Conservation (phyloP, 176 grass and related monocot genomes). For the Triticum monococcum region DNA sequence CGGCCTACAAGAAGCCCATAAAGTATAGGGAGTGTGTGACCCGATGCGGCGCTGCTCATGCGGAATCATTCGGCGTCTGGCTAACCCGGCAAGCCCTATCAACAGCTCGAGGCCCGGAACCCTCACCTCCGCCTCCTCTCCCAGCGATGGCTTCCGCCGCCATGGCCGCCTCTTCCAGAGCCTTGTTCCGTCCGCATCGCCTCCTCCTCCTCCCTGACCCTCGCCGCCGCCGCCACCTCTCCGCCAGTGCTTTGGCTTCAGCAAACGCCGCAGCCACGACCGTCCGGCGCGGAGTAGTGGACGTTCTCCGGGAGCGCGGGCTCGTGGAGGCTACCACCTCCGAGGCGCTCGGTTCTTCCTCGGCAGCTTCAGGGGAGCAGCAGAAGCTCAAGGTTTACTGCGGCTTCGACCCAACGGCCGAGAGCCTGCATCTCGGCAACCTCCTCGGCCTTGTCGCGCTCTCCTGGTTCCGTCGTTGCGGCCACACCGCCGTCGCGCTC, state of each 20-base stretch:
- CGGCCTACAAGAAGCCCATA: neutral
- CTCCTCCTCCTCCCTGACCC: conserved; percentile 24
- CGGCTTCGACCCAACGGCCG: conserved; percentile 85
- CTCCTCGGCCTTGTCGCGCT: conserved; percentile 80
- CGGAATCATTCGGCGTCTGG: neutral
- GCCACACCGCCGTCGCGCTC: conserved; percentile 72
- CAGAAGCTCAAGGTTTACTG: conserved; percentile 67
- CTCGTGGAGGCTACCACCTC: conserved; percentile 79
- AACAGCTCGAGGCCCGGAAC: conserved; percentile 5
- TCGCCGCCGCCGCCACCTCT: conserved; percentile 19
- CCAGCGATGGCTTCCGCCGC: conserved; percentile 44
- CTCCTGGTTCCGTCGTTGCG: conserved; percentile 93
- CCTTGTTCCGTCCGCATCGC: conserved; percentile 44
- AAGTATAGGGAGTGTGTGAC: neutral
- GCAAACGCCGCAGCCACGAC: neutral
- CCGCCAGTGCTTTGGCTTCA: neutral
- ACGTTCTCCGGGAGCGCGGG: conserved; percentile 80
- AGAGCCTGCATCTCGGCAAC: conserved; percentile 92
- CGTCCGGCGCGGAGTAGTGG: conserved; percentile 48
- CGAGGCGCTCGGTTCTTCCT: conserved; percentile 41
- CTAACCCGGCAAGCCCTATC: conserved; percentile 21
- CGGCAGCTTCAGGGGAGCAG: conserved; percentile 19
- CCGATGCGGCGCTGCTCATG: neutral
- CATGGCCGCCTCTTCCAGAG: conserved; percentile 45
- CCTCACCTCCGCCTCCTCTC: conserved; percentile 1